Base-by-base conservation (phyloP, 768 basidiomycete species). In the Leccinum truebloodii region DNA sequence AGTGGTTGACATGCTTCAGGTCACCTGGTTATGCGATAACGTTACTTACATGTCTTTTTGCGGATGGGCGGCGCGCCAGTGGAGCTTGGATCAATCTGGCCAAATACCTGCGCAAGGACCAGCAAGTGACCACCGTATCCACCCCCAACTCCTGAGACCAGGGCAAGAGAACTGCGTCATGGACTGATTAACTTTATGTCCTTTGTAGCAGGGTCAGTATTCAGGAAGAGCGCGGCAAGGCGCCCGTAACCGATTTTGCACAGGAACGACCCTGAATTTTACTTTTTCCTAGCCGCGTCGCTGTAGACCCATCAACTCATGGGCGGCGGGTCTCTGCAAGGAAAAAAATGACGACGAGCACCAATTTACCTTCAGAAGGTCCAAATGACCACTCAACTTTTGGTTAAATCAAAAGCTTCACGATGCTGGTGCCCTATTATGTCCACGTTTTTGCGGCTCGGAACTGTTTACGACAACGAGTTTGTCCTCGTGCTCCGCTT, bases 181-280 rank as follows among this genome's bases (percentile, higher is more conserved):
- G 16, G 26, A 16, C 8, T 30, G 8, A 16, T 8, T n/a, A 10
- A n/a, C n/a, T 51, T 20, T 18, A 13, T 52, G 9, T 18, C 10
- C 51, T 52, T 52, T n/a, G 24, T 20, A 34, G 30, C 32, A 32
- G 35, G 13, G 12, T 53, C 13, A 14, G 52, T 32, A 52, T 34
- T 52, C 30, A 13, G 20, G 52, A n/a, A n/a, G 16, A 35, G 13
- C 20, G 34, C 12, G 22, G 24, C 9, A 52, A 20, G 54, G 32
- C 37, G 20, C 20, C 20, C 6, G 20, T 54, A 35, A 6, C 7
- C 20, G 30, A 7, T 46, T 49, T 65, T 50, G 39, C 10, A 18
- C 58, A 28, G 28, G 10, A 20, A 57, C 24, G 55, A 61, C 64
- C 55, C 59, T 65, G 59, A 54, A 22, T 44, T 41, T 8, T 28